phyloP scores from a whole-genome alignment of 2,329 filamentous ascomycete genomes.

The Raffaelea albimanens region DNA sequence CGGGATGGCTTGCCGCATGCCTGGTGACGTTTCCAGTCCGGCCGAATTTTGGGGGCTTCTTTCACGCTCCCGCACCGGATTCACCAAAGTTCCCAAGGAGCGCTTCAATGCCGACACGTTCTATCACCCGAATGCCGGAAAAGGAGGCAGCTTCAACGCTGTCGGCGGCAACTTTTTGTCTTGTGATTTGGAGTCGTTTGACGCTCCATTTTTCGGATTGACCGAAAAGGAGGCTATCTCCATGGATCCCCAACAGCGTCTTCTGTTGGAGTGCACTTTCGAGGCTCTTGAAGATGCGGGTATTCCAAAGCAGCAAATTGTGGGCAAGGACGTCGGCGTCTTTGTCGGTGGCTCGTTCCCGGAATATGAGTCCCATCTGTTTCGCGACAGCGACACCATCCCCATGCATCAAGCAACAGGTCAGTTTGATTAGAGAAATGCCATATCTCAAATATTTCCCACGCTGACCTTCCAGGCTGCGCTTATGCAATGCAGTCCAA shows the following conservation, averaged over 20 bases:
- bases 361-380: slow-evolving; percentile 37
- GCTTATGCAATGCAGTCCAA: slow-evolving; percentile 45
- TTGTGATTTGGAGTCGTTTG: slow-evolving; percentile 35
- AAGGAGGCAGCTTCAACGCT: slow-evolving; percentile 29
- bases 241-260: slow-evolving; percentile 46
- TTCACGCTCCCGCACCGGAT: slow-evolving; percentile 29
- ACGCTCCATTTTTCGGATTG: slow-evolving; percentile 42
- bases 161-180: slow-evolving; percentile 33
- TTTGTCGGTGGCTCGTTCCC: slow-evolving; percentile 38
- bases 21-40: slow-evolving; percentile 30
- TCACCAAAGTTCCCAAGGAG: slow-evolving; percentile 30
- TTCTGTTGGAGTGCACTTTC: slow-evolving; percentile 43
- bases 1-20: slow-evolving; percentile 37
- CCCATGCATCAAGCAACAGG: slow-evolving; percentile 44
- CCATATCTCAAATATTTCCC: too few relatives aligned
- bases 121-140: slow-evolving; percentile 33
- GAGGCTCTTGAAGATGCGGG: slow-evolving; percentile 46
- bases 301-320: slow-evolving; percentile 34
- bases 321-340: slow-evolving; percentile 39
- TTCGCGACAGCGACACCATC: slow-evolving; percentile 34
- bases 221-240: slow-evolving; percentile 37
- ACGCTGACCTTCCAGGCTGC: slow-evolving; percentile 24
- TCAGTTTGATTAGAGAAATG: too few relatives aligned
- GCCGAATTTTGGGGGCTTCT: slow-evolving; percentile 36
- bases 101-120: slow-evolving; percentile 32